These are phyloP conservation scores for Pisolithus sp. DNA, from an alignment of 768 basidiomycete species.

Conservation along the genomic window DNA sequence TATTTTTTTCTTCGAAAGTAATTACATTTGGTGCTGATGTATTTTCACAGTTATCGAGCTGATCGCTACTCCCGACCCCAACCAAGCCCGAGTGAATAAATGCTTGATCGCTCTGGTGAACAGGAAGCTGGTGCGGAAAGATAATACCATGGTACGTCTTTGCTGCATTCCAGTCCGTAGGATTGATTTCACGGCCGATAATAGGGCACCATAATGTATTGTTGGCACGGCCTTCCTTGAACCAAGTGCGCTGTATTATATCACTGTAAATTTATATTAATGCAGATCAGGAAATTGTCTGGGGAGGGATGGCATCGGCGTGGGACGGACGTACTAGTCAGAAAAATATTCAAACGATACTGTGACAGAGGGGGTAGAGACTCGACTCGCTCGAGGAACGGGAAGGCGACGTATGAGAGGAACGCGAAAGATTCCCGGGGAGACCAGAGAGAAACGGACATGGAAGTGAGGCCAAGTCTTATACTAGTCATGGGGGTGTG, in stretches of 20 bases:
- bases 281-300: too few relatives aligned
- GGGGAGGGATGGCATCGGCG: too few relatives aligned
- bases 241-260: neutral
- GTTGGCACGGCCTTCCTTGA: slow-evolving; percentile 54
- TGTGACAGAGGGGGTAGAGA: too few relatives aligned
- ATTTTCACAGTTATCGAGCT: slow-evolving; percentile 64
- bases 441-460: too few relatives aligned
- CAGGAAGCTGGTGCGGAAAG: slow-evolving; percentile 77
- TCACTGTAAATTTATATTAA: too few relatives aligned
- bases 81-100: slow-evolving; percentile 88
- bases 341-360: too few relatives aligned
- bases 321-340: too few relatives aligned
- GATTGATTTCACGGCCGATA: neutral
- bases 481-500: too few relatives aligned
- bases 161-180: neutral
- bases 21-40: neutral
- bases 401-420: too few relatives aligned
- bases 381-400: too few relatives aligned
- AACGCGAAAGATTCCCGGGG: too few relatives aligned
- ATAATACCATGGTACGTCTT: slow-evolving; percentile 49
- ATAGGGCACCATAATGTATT: slow-evolving; percentile 62
- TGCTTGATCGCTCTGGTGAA: slow-evolving; percentile 88
- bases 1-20: slow-evolving; percentile 32
- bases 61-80: slow-evolving; percentile 73
- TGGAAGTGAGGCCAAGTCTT: too few relatives aligned